Evolutionary conservation across 768 basidiomycete genomes (phyloP), one percentile per base, ranked within the genome.

Genomic region (Lactifluus echinatus): DNA sequence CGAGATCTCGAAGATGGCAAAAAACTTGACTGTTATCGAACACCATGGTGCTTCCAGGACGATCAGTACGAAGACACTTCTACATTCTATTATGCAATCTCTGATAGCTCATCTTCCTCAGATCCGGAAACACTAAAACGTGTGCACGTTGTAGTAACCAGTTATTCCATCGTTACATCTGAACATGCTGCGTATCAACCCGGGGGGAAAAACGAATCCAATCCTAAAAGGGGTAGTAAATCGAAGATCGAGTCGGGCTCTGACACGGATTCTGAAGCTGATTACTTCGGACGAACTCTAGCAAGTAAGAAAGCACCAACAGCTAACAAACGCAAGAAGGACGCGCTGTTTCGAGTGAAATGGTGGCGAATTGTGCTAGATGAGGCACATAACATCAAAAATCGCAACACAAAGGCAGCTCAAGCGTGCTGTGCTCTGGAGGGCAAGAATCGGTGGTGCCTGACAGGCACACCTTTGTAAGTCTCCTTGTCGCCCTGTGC

Each of bases 381-480:
- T 66, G 93, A 96, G 66, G 93, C 93, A 0, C 93, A 96, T 67
- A 89, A 87, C 64, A 95, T 96, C 74, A 95, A 94, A 76, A 92
- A 93, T 65, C 76, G 81, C 49, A 84, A 77, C 34, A 89, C 86
- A 0, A 88, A 91, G 66, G 80, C 80, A 29, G 83, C 90, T 2
- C 74, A 84, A 36, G 92, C 89, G 0, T 91, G 90, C 58, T 88
- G 82, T 58, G 86, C 76, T 6, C 74, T 95, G n/a, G 69, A 84
- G 46, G 79, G 80, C 14, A 89, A 87, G 65, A 93, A 79, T 69
- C 77, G 89, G 52, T 96, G 93, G 93, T 89, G 86, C 68, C 71
- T 94, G 55, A 93, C 90, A 6, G 93, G 87, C 28, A 89, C 88
- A 19, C 87, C 88, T 0, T 79, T 89, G 85, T 84, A 63, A 36